Percentiles rank a stretch among this genome's conserved stretches.
Evolutionary conservation across 768 basidiomycete species (phyloP).

Genomic region (Rickenella mellea): DNA sequence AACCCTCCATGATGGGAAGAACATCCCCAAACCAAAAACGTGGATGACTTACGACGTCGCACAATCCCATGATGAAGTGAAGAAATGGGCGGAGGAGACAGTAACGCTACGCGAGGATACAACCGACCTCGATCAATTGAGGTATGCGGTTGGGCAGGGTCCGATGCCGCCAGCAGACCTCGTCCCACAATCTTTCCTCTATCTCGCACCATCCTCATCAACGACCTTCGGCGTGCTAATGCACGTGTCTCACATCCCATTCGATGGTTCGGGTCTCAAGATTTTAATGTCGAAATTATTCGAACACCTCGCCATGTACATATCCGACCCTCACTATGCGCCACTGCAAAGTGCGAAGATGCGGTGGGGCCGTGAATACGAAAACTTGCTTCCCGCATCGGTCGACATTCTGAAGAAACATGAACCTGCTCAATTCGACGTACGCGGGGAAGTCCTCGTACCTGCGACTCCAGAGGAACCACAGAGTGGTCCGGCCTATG

Average conservation of each 20-base stretch:
- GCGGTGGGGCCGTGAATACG: constrained; percentile 13
- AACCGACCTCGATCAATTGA: constrained; percentile 11
- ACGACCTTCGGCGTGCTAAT: constrained; percentile 12
- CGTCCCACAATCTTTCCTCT: too few relatives aligned
- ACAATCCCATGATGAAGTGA: constrained; percentile 3
- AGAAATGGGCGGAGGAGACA: constrained; percentile 15
- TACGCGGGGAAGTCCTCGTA: too few relatives aligned
- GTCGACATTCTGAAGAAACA: too few relatives aligned
- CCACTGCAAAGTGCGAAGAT: not conserved
- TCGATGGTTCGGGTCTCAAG: constrained; percentile 16
- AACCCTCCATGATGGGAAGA: constrained; percentile 2
- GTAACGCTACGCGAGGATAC: constrained; percentile 3
- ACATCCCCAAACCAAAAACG: too few relatives aligned
- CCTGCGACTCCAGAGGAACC: too few relatives aligned
- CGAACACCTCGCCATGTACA: constrained; percentile 7
- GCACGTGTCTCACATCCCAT: constrained; percentile 14
- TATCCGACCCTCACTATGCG: constrained; percentile 6
- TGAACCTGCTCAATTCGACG: too few relatives aligned
- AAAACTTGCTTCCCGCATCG: constrained; percentile 11
- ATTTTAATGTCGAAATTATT: too few relatives aligned
- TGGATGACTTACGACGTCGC: constrained; percentile 8
- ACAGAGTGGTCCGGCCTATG: constrained; percentile 5
- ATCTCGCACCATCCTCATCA: constrained; percentile 8
- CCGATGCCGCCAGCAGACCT: constrained; percentile 11
- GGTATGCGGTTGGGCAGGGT: constrained; percentile 11